Percentiles rank a stretch among this genome's conserved stretches.
Conservation (phyloP, 768 basidiomycete species). For the Leccinum disarticulatum region DNA sequence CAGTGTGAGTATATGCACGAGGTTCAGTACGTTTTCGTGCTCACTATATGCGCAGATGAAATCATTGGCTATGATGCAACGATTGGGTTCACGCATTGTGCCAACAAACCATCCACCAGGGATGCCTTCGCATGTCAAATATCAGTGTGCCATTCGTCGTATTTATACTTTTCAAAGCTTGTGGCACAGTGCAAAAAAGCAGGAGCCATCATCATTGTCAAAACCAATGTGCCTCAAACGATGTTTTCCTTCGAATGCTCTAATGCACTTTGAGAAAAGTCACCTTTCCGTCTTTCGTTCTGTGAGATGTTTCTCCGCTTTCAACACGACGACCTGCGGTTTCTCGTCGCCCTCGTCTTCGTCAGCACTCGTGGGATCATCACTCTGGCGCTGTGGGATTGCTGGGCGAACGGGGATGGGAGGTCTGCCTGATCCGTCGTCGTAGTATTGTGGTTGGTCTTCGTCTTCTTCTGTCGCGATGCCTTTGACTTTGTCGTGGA, state of each 20-base stretch:
- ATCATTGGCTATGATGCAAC: slow-evolving; percentile 64
- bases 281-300: slow-evolving; percentile 74
- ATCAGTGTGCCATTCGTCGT: not conserved
- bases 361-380: slow-evolving; percentile 70
- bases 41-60: slow-evolving; percentile 43
- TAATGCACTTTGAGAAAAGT: slow-evolving; percentile 56
- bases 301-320: slow-evolving; percentile 83
- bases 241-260: slow-evolving; percentile 81
- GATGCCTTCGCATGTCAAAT: slow-evolving; percentile 60
- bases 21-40: not conserved
- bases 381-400: slow-evolving; percentile 65
- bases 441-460: slow-evolving; percentile 51
- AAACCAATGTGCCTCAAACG: slow-evolving; percentile 92
- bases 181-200: slow-evolving; percentile 56
- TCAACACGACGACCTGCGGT: slow-evolving; percentile 87
- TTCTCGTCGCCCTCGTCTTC: slow-evolving; percentile 76
- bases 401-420: slow-evolving; percentile 75
- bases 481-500: slow-evolving; percentile 64
- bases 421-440: slow-evolving; percentile 65
- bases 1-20: slow-evolving; percentile 45
- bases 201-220: slow-evolving; percentile 83
- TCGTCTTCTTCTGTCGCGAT: slow-evolving; percentile 47
- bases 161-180: slow-evolving; percentile 39
- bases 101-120: slow-evolving; percentile 53
- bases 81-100: slow-evolving; percentile 74